Percentiles rank a stretch among this genome's conserved stretches.
These are phyloP conservation scores for Alternaria sp. DNA, from an alignment of 2,329 filamentous ascomycete genomes.

Conservation along the genomic window DNA sequence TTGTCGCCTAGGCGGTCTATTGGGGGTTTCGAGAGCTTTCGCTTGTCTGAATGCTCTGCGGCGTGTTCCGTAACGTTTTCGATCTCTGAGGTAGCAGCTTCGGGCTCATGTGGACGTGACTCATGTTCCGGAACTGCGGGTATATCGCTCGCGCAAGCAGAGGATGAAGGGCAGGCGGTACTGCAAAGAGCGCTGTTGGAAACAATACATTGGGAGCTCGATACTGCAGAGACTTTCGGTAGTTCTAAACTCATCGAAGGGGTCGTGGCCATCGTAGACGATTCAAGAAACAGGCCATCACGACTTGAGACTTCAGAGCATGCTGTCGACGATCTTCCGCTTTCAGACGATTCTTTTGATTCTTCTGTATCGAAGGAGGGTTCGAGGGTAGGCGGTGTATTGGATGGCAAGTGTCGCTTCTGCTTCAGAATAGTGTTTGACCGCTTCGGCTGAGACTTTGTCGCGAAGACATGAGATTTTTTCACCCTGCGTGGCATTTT, in stretches of 20 bases:
- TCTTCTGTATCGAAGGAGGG: neutral
- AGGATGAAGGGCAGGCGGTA: neutral
- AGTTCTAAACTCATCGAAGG: neutral
- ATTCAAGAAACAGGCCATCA: neutral
- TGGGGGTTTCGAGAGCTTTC: neutral
- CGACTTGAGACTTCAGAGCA: neutral
- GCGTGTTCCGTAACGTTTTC: neutral
- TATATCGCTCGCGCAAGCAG: neutral
- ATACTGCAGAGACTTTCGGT: neutral
- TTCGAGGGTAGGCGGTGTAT: neutral
- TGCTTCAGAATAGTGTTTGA: neutral
- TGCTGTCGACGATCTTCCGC: neutral
- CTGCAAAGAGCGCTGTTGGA: neutral
- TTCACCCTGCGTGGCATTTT: neutral
- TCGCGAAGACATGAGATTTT: neutral
- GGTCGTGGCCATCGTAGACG: neutral
- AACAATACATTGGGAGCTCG: neutral
- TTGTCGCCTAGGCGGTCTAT: neutral
- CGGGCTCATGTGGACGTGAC: neutral
- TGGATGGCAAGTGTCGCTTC: neutral
- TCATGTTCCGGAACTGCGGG: neutral
- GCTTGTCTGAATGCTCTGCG: neutral
- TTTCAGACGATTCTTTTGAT: neutral
- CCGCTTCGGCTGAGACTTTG: neutral
- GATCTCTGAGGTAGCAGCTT: neutral